Evolutionary conservation across 2,329 filamentous ascomycete genomes (phyloP).

Genomic region (Paracamarosporium sp.): DNA sequence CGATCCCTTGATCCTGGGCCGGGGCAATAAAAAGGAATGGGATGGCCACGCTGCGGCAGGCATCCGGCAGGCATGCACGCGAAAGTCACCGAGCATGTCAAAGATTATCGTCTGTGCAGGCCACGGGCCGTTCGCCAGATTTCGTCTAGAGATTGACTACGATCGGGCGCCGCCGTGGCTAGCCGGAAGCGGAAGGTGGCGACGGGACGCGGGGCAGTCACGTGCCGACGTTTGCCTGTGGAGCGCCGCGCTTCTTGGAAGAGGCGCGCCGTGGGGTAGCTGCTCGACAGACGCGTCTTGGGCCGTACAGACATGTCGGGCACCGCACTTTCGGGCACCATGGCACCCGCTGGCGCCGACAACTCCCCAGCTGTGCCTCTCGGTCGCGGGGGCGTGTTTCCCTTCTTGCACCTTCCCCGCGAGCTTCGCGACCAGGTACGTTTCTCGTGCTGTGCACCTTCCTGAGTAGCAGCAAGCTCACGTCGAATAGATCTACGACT

Average conservation of each 20-base stretch:
- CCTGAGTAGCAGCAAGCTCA: constrained; percentile 1
- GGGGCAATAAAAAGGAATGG: not conserved
- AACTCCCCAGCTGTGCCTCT: not conserved
- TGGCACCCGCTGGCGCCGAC: not conserved
- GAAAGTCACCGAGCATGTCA: constrained; percentile 7
- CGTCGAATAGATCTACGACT: constrained; percentile 38
- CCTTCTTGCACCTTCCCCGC: constrained; percentile 42
- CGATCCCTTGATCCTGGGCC: not conserved
- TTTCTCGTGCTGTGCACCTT: not conserved
- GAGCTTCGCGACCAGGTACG: constrained; percentile 46
- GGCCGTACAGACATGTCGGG: not conserved
- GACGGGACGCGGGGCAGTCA: not conserved
- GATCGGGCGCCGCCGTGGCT: not conserved
- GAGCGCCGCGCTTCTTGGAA: not conserved
- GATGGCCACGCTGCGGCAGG: constrained; percentile 4
- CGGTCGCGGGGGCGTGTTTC: constrained; percentile 19
- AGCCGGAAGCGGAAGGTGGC: not conserved
- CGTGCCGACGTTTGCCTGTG: constrained; percentile 1
- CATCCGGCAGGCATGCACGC: not conserved
- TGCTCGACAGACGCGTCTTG: constrained; percentile 15
- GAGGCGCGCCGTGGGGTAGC: not conserved
- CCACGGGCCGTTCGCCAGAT: constrained; percentile 8
- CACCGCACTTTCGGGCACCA: too few species aligned
- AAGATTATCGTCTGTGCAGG: constrained; percentile 6
- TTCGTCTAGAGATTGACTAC: too few species aligned